phyloP scores from a whole-genome alignment of 75 land plant species.

The Ceratopteris richardii region DNA sequence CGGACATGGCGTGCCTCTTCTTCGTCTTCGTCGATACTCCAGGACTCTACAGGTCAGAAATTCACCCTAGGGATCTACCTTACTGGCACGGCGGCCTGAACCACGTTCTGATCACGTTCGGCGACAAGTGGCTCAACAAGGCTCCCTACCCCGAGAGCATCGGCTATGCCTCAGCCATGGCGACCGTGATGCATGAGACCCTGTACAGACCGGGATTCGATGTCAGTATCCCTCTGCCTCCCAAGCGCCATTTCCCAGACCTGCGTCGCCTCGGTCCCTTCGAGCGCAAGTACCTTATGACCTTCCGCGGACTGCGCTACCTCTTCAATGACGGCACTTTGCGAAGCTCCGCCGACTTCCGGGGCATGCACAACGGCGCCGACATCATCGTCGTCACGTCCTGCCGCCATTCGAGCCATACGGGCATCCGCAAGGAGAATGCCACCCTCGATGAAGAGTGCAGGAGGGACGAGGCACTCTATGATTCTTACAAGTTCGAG shows the following conservation, averaged over 20 bases:
- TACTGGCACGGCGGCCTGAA: constrained; percentile 30
- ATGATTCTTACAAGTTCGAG: no score
- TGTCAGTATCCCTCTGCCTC: constrained; percentile 31
- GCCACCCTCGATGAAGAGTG: no score
- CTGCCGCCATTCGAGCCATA: no score
- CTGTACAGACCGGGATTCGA: constrained; percentile 34
- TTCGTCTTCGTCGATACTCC: constrained; percentile 15
- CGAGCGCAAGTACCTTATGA: constrained; percentile 17
- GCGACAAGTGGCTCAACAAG: constrained; percentile 22
- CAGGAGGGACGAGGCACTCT: no score
- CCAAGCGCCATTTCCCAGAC: not conserved
- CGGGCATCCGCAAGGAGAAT: no score
- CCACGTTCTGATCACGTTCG: constrained; percentile 29
- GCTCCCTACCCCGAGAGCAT: constrained; percentile 12
- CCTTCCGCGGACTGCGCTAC: constrained; percentile 31
- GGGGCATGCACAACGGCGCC: no score
- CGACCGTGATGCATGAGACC: constrained; percentile 28
- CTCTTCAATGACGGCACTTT: no score
- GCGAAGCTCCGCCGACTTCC: no score
- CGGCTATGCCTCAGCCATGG: constrained; percentile 26
- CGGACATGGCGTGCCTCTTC: constrained; percentile 32
- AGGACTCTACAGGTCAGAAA: constrained; percentile 1
- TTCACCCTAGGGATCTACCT: constrained; percentile 18
- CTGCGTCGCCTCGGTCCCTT: constrained; percentile 6
- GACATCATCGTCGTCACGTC: no score